Evolutionary conservation across 805 yeast genomes (phyloP).

Genomic region (Pichia kluyveri): DNA sequence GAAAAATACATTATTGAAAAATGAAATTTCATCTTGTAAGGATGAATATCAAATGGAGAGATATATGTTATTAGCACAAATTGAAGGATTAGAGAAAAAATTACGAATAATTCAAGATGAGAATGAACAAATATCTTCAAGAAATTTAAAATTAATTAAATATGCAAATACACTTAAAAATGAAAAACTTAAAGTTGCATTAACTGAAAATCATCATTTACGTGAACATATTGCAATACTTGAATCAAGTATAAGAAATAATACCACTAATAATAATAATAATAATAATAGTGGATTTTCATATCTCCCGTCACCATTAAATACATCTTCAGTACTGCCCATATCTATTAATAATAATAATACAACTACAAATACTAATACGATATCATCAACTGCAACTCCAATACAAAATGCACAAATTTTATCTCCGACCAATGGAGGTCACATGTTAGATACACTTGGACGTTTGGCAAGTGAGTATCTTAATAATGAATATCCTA

Average conservation of each 20-base stretch:
- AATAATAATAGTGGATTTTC: not conserved
- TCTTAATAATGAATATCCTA: conserved; percentile 20
- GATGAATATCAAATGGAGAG: conserved; percentile 25
- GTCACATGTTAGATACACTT: conserved; percentile 25
- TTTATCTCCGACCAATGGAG: conserved; percentile 5
- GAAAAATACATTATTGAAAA: conserved; percentile 23
- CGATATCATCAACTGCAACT: not conserved
- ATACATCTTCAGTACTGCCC: not conserved
- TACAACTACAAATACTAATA: not conserved
- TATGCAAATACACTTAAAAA: conserved; percentile 23
- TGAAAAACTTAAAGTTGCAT: conserved; percentile 20
- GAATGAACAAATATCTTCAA: conserved; percentile 22
- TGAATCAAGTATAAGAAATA: not conserved
- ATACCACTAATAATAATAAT: not conserved
- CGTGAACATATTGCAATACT: conserved; percentile 14
- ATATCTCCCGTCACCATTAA: not conserved
- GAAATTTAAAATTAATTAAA: conserved; percentile 26
- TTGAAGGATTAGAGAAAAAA: conserved; percentile 22
- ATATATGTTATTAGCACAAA: conserved; percentile 19
- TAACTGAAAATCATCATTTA: conserved; percentile 21
- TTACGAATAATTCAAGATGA: conserved; percentile 20
- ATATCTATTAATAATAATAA: not conserved
- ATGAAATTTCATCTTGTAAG: conserved; percentile 19
- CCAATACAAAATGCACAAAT: not conserved
- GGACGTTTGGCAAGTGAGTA: conserved; percentile 29